These are phyloP conservation scores for Eucalyptus viminalis DNA, from an alignment of 345 rosid species.

Conservation along the genomic window DNA sequence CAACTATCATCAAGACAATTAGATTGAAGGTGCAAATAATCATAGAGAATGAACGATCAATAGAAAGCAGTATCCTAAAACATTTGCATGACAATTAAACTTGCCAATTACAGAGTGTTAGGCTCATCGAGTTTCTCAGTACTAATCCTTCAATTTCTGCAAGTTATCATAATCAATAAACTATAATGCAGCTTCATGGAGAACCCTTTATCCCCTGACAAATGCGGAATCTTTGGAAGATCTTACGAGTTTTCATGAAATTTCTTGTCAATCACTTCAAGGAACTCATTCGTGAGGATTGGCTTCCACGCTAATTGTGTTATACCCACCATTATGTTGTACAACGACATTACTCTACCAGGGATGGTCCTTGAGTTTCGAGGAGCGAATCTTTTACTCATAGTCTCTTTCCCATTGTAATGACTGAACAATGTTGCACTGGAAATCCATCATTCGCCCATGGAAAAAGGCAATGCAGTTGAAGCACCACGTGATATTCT, in stretches of 20 bases:
- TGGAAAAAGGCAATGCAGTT: background rate
- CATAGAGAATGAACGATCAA: background rate
- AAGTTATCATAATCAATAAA: background rate
- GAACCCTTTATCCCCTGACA: background rate
- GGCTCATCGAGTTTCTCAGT: background rate
- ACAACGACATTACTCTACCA: background rate
- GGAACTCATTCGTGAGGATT: background rate
- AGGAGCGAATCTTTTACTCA: background rate
- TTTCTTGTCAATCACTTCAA: background rate
- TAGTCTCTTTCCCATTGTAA: background rate
- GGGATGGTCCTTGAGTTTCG: background rate
- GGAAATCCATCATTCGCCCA: background rate
- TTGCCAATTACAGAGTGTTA: background rate
- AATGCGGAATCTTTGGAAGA: background rate
- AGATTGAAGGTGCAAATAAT: background rate
- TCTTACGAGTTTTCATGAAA: background rate
- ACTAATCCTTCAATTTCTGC: background rate
- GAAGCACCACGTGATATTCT: background rate
- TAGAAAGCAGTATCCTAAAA: background rate
- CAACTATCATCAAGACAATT: background rate
- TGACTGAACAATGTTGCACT: background rate
- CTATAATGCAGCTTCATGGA: background rate
- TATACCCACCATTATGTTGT: background rate
- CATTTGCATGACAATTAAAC: background rate
- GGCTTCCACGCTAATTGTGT: background rate